Percentiles rank a stretch among this genome's conserved stretches.
These are phyloP conservation scores for Athelia psychrophila DNA, from an alignment of 1,284 basidiomycete species.

Conservation along the genomic window DNA sequence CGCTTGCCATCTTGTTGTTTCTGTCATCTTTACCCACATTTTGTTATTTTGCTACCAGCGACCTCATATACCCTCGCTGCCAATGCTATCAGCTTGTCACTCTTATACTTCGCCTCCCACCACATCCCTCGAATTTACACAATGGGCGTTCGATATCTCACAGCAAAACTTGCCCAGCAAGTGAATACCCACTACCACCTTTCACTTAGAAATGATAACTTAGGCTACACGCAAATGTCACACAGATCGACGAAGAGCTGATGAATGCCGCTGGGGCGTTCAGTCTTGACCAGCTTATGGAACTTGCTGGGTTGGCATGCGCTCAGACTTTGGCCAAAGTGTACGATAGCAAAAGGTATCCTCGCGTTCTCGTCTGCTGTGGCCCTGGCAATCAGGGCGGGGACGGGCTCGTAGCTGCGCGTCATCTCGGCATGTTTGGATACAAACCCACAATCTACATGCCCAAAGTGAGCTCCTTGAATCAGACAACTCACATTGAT, in stretches of 20 bases:
- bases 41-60: no score
- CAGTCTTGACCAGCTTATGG: constrained; percentile 97
- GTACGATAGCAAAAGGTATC: constrained; percentile 66
- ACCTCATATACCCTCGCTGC: not conserved
- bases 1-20: not conserved
- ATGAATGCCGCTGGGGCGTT: constrained; percentile 86
- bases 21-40: not conserved
- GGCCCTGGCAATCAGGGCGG: constrained; percentile 98
- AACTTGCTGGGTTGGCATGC: constrained; percentile 95
- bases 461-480: constrained; percentile 81
- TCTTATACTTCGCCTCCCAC: not conserved
- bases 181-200: constrained; percentile 31
- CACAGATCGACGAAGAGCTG: constrained; percentile 88
- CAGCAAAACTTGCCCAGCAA: constrained; percentile 80
- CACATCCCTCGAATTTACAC: not conserved
- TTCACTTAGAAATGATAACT: not conserved
- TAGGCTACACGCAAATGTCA: constrained; percentile 5
- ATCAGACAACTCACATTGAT: constrained; percentile 8
- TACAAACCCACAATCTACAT: constrained; percentile 86
- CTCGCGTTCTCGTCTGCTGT: constrained; percentile 86
- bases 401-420: constrained; percentile 94
- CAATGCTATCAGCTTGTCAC: not conserved
- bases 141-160: constrained; percentile 76
- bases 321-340: constrained; percentile 84
- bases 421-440: constrained; percentile 91